phyloP scores from a whole-genome alignment of 345 rosid species.

The Euphorbia lathyris region DNA sequence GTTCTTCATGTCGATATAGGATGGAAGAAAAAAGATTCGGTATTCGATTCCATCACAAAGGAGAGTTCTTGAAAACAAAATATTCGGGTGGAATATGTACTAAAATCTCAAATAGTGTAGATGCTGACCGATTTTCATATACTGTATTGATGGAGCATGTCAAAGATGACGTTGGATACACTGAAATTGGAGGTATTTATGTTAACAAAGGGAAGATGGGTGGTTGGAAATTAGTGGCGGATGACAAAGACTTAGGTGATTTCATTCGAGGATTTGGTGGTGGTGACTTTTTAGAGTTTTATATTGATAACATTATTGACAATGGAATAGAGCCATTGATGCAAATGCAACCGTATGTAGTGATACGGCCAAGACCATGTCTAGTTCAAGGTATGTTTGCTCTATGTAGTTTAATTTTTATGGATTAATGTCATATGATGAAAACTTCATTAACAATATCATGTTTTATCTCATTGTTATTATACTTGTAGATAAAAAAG shows the following conservation, averaged over 20 bases:
- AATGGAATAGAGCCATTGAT: background rate
- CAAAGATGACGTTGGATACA: background rate
- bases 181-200: background rate
- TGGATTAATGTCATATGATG: no score
- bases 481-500: no score
- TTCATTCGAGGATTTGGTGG: no score
- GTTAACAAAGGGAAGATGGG: background rate
- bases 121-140: background rate
- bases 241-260: background rate
- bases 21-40: no score
- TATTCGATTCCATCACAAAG: no score
- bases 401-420: background rate
- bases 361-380: background rate
- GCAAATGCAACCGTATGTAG: background rate
- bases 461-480: background rate
- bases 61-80: no score
- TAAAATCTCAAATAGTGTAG: background rate
- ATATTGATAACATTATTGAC: background rate
- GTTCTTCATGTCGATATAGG: no score
- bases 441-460: background rate
- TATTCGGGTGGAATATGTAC: background rate
- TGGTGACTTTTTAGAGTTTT: background rate
- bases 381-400: background rate
- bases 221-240: background rate
- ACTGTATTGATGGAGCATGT: background rate